These are phyloP conservation scores for Pichia sp. DNA, from an alignment of 1,139 yeast genomes.

Conservation along the genomic window DNA sequence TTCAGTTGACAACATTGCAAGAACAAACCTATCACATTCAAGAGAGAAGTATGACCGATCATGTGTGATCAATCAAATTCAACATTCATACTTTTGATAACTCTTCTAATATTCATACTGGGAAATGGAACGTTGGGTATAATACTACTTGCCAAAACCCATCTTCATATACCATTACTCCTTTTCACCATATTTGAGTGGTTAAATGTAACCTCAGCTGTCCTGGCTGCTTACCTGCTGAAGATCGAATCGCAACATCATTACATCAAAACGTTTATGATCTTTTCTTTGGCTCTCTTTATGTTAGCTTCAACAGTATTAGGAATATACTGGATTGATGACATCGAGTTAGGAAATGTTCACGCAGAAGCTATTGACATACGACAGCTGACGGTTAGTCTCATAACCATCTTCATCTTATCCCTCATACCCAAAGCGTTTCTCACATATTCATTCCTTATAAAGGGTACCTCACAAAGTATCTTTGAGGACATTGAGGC, in stretches of 20 bases:
- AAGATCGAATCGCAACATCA: not conserved
- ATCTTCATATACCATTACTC: slow-evolving; percentile 6
- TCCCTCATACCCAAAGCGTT: slow-evolving; percentile 7
- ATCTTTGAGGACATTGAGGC: too few species aligned
- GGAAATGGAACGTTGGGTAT: slow-evolving; percentile 6
- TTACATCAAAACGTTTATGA: too few species aligned
- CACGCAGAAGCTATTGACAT: not conserved
- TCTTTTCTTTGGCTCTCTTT: too few species aligned
- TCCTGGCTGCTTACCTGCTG: not conserved
- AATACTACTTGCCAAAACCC: slow-evolving; percentile 1
- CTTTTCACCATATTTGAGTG: slow-evolving; percentile 7
- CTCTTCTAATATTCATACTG: not conserved
- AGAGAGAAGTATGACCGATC: not conserved
- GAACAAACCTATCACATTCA: not conserved
- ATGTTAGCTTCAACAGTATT: slow-evolving; percentile 4
- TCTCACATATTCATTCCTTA: too few species aligned
- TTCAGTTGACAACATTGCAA: not conserved
- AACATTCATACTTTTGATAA: not conserved
- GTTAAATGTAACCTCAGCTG: not conserved
- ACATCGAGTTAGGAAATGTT: slow-evolving; percentile 4
- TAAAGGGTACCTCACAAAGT: too few species aligned
- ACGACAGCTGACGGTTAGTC: slow-evolving; percentile 6
- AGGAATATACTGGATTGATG: slow-evolving; percentile 13
- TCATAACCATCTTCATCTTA: slow-evolving; percentile 7
- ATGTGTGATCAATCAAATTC: slow-evolving; percentile 6